Evolutionary conservation across 1,284 basidiomycete genomes (phyloP), one percentile per base, ranked within the genome.

Genomic region (Tetrapyrgos nigripes): DNA sequence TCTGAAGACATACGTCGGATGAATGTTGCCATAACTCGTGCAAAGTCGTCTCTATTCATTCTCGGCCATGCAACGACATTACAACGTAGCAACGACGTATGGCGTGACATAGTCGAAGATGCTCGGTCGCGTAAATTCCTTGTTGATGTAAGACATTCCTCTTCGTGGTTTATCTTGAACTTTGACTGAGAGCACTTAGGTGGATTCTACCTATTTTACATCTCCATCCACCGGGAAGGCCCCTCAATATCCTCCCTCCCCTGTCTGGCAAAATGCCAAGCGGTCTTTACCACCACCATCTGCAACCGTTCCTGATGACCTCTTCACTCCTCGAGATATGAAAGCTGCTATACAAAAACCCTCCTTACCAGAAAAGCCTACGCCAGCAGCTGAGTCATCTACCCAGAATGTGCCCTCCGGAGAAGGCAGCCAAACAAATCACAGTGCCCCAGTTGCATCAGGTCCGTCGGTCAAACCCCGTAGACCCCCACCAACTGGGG

Each of bases 1-100:
- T 46, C 55, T 61, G 23, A 60, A 89, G 94, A 97, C 73, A 78
- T 84, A 28, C 86, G 96, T 35, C 89, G 96, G 57, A 97, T 98
- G 93, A 99, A 99, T 75, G 97, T 99, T 21, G 97, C 97, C 19
- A 78, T 99, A 40, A 99, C 97, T 17, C 91, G 97, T 70, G 94
- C 97, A 3, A 93, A 92, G 69, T 95, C 94, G 23, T 98, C 96
- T 6, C 77, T 99, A 10, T 99, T 97, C 72, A 89, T 99, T 50
- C 83, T 99, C 27, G 97, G 97, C 5, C 90, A 98, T 73, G 91
- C 89, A 6, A 78, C 91, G 9, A 97, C 95, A 2, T 81, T 98
- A 9, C 90, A 94, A 70, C 82, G 94, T 55, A 93, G 93, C 62
- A 91, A 98, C 65, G 76, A 81, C 19, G 86, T 83, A 13, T 98